Percentiles rank a stretch among this genome's conserved stretches.
These are phyloP conservation scores for Plasmodium blacklocki DNA, from an alignment of 169 alveolate genomes.

Conservation along the genomic window DNA sequence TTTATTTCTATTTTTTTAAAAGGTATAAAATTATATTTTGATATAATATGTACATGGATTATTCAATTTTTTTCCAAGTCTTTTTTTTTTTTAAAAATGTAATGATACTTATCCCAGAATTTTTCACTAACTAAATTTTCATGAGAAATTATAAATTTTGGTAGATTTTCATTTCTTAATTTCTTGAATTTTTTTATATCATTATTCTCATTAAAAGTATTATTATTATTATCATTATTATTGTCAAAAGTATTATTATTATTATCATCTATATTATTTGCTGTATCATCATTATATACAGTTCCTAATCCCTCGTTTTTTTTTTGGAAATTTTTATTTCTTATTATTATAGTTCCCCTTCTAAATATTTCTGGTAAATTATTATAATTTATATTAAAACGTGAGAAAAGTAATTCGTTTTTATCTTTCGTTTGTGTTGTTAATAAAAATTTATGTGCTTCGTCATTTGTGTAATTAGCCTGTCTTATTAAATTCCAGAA, in stretches of 20 bases:
- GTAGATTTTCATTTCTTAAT: neutral
- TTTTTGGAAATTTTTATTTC: constrained; percentile 21
- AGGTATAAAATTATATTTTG: neutral
- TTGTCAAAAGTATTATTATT: neutral
- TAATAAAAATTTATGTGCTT: constrained; percentile 83
- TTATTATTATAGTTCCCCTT: constrained; percentile 29
- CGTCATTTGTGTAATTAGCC: constrained; percentile 88
- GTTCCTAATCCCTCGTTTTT: neutral
- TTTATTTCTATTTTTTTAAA: neutral
- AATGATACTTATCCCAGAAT: constrained; percentile 52
- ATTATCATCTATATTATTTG: neutral
- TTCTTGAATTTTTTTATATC: neutral
- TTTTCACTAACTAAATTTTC: constrained; percentile 49
- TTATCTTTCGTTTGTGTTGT: constrained; percentile 91
- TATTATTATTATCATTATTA: neutral
- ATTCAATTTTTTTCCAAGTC: neutral
- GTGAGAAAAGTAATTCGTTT: constrained; percentile 91
- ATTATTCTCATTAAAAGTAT: neutral
- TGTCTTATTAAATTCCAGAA: constrained; percentile 95
- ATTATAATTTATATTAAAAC: constrained; percentile 93
- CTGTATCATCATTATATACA: neutral
- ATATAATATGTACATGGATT: neutral
- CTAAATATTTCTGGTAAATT: constrained; percentile 82
- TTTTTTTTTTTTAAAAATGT: constrained; percentile 12
- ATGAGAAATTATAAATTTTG: constrained; percentile 27